Base-by-base conservation (phyloP, 2,329 filamentous ascomycete species). In the Purpureocillium takamizusanense region DNA sequence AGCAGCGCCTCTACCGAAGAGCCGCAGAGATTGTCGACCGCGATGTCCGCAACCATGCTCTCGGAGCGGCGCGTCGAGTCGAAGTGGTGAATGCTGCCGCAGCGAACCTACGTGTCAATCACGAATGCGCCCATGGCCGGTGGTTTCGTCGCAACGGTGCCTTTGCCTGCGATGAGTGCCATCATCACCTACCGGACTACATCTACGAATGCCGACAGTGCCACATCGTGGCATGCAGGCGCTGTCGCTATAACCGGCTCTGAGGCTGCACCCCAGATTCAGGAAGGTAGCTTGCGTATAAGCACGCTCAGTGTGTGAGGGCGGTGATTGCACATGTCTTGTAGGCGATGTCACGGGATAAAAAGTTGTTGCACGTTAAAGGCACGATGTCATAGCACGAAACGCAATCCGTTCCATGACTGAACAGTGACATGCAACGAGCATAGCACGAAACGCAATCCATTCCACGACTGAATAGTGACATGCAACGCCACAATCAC, bases 131-230 rank as follows among this genome's bases (percentile, higher is more conserved):
- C 1, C 4, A 33, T 9, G 21, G 17, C 13, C 8, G 6, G 1
- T 46, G 44, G 42, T n/a, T 4, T 1, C 3, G 2, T 23, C 40
- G 9, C 3, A 4, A 1, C 2, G 44, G 38, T 6, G 1, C 1
- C 2, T 9, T 16, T 29, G 21, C 7, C 11, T 46, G 42, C 36
- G 44, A 43, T 8, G 38, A 41, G 27, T 46, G 44, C 14, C 2
- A 25, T 9, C 2, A 28, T n/a, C 12, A 43, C 8, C 53, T 72
- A 38, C 56, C 51, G 0, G 1, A 43, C 1, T 75, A 56, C 46
- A 70, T 75, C 10, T 66, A 61, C 27, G 61, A 70, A 42, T 72
- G 72, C 46, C 38, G 31, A 0, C 57, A 62, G 34, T 76, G 72
- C 42, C 48, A 53, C 4, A 50, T 70, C 6, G 51, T 59, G 48